A percentile compares a stretch with the other conserved stretches of the same genome.
phyloP scores from a whole-genome alignment of 352 stramenopile species.

The Phytophthora hibernalis region DNA sequence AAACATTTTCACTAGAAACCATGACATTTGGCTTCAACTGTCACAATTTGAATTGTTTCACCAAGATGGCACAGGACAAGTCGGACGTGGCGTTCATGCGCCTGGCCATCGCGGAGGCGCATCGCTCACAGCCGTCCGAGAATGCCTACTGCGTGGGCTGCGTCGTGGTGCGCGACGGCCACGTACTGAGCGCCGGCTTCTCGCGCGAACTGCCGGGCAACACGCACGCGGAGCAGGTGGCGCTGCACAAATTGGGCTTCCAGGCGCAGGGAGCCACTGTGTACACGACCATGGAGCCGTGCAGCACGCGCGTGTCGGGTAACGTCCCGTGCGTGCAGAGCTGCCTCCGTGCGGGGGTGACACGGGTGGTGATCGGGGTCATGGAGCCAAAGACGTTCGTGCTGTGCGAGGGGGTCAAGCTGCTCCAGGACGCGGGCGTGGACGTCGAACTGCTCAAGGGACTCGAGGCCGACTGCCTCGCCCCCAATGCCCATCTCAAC shows the following conservation, averaged over 20 bases:
- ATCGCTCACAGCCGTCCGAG: slow-evolving; percentile 73
- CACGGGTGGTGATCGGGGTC: slow-evolving; percentile 82
- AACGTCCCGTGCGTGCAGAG: slow-evolving; percentile 85
- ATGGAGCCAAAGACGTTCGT: slow-evolving; percentile 92
- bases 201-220: slow-evolving; percentile 89
- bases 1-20: neutral
- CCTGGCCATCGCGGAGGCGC: slow-evolving; percentile 79
- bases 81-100: slow-evolving; percentile 72
- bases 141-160: slow-evolving; percentile 88
- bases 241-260: slow-evolving; percentile 82
- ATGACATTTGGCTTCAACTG: slow-evolving; percentile 14
- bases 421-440: slow-evolving; percentile 75
- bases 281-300: slow-evolving; percentile 93
- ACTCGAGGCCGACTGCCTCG: slow-evolving; percentile 79
- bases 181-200: slow-evolving; percentile 77
- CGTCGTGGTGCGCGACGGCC: slow-evolving; percentile 67
- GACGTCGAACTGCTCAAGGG: slow-evolving; percentile 74
- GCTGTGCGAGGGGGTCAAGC: slow-evolving; percentile 75
- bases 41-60: slow-evolving; percentile 7
- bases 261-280: slow-evolving; percentile 70
- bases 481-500: slow-evolving; percentile 76
- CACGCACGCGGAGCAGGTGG: slow-evolving; percentile 90
- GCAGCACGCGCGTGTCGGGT: slow-evolving; percentile 84
- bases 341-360: slow-evolving; percentile 72
- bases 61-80: slow-evolving; percentile 10